phyloP scores from a whole-genome alignment of 2,329 filamentous ascomycete genomes.

The Dendryphion nanum region DNA sequence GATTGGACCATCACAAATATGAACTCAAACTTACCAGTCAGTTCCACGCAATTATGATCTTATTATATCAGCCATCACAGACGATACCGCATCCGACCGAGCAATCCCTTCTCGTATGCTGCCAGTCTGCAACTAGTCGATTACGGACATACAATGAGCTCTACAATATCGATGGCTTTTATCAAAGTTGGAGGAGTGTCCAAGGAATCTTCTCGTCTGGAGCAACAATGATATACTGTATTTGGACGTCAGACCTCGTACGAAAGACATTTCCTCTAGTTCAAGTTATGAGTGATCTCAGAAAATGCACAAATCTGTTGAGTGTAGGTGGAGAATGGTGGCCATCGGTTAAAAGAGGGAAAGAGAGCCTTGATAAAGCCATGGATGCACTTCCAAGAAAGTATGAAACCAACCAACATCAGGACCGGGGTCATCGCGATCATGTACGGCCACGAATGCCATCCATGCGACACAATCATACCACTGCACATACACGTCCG shows the following conservation, averaged over 20 bases:
- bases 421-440: neutral
- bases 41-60: conserved; percentile 33
- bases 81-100: conserved; percentile 27
- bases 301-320: conserved; percentile 38
- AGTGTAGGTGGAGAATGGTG: conserved; percentile 44
- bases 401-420: conserved; percentile 2
- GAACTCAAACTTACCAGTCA: conserved; percentile 30
- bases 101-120: conserved; percentile 30
- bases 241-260: conserved; percentile 36
- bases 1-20: conserved; percentile 13
- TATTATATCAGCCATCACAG: conserved; percentile 41
- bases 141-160: conserved; percentile 33
- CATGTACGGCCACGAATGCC: neutral
- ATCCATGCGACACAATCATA: neutral
- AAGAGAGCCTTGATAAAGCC: conserved; percentile 6
- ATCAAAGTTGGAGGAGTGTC: conserved; percentile 38
- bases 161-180: conserved; percentile 28
- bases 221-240: conserved; percentile 40
- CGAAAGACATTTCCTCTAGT: conserved; percentile 18
- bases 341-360: conserved; percentile 29
- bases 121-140: conserved; percentile 22
- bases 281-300: conserved; percentile 21
- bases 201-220: conserved; percentile 41
- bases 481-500: neutral
- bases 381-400: conserved; percentile 7